A percentile compares a stretch with the other conserved stretches of the same genome.
phyloP scores from a whole-genome alignment of 768 basidiomycete species.

The Hypsizygus marmoreus region DNA sequence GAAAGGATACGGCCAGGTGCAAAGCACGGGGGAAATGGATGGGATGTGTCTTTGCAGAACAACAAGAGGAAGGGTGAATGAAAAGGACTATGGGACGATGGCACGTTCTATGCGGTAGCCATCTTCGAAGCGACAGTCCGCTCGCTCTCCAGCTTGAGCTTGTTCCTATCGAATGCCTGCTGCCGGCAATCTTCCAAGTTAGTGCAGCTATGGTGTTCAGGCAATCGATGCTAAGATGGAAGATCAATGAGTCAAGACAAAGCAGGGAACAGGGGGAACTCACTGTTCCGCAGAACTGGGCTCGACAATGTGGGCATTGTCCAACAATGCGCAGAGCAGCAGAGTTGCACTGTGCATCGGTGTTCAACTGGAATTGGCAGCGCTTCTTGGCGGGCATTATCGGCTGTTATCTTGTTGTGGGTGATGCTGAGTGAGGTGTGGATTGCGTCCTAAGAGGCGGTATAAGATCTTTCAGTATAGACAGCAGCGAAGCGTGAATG shows the following conservation, averaged over 20 bases:
- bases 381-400: conserved; percentile 85
- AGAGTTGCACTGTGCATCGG: conserved; percentile 65
- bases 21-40: conserved; percentile 1
- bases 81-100: too few species aligned
- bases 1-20: conserved; percentile 4
- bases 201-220: conserved; percentile 85
- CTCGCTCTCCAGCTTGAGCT: conserved; percentile 85
- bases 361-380: conserved; percentile 66
- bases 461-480: too few species aligned
- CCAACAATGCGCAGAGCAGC: conserved; percentile 85
- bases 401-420: conserved; percentile 11
- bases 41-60: conserved; percentile 7
- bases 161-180: conserved; percentile 87
- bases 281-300: conserved; percentile 77
- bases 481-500: too few species aligned
- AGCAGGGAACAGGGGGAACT: conserved; percentile 31
- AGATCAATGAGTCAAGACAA: conserved; percentile 17
- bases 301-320: conserved; percentile 78
- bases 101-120: conserved; percentile 73
- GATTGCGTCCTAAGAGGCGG: conserved; percentile 4
- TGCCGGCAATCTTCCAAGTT: conserved; percentile 84
- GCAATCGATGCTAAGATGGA: conserved; percentile 72
- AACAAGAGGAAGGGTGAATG: conserved; percentile 13
- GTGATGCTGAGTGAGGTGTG: conserved; percentile 1
- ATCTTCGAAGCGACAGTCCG: conserved; percentile 87